These are phyloP conservation scores for Aspergillus haitiensis DNA, from an alignment of 495 filamentous ascomycete genomes.

Conservation along the genomic window DNA sequence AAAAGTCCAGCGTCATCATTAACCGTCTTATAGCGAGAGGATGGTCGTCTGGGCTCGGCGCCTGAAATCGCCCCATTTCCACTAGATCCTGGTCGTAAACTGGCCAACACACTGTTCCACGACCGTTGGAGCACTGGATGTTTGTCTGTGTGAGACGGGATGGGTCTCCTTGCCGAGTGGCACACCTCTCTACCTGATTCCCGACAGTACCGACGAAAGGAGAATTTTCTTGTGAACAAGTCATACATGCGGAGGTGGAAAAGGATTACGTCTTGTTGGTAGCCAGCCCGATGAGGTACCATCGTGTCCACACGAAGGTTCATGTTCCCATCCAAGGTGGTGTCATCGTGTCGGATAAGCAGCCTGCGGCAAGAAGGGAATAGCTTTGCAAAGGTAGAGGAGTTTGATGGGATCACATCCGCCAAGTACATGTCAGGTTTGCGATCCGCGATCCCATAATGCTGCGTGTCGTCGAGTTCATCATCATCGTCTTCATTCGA, in stretches of 20 bases:
- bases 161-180: constrained; percentile 74
- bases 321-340: constrained; percentile 94
- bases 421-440: constrained; percentile 58
- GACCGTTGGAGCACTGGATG: constrained; percentile 65
- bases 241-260: constrained; percentile 98
- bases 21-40: constrained; percentile 60
- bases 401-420: constrained; percentile 70
- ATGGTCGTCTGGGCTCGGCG: constrained; percentile 41
- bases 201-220: constrained; percentile 85
- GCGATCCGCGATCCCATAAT: constrained; percentile 62
- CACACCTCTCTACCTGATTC: constrained; percentile 93
- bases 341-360: constrained; percentile 86
- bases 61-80: constrained; percentile 24
- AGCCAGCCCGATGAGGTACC: constrained; percentile 55
- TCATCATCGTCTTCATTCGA: constrained; percentile 54
- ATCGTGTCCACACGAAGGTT: constrained; percentile 88
- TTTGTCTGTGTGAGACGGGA: constrained; percentile 49
- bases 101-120: constrained; percentile 71
- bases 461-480: constrained; percentile 58
- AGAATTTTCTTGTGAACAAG: constrained; percentile 81
- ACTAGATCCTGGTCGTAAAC: constrained; percentile 60
- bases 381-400: constrained; percentile 78
- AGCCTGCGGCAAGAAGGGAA: constrained; percentile 84
- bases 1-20: constrained; percentile 54
- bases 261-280: constrained; percentile 68